Base-by-base conservation (phyloP, 148 eudicot species). In the Rhododendron simsii region DNA sequence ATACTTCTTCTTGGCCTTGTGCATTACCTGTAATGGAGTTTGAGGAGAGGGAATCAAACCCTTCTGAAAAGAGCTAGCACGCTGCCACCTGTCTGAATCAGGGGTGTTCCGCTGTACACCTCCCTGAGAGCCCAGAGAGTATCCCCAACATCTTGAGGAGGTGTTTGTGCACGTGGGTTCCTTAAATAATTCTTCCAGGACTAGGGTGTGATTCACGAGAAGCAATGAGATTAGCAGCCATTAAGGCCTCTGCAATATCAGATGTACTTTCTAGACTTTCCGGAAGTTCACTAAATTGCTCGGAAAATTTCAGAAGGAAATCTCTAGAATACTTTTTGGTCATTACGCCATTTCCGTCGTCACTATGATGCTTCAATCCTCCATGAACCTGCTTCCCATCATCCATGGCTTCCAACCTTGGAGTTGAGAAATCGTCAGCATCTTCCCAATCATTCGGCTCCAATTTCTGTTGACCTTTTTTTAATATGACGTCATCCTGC, bases 391-490 rank as follows among this genome's bases (percentile, higher is more conserved):
- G 83, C 47, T 86, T 87, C 18, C 16, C 86, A 59, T 87, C 78
- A 69, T 89, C 86, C 44, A 89, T 51, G 75, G 90, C 86, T 84
- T 91, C 93, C 88, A 94, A 88, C 87, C 91, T 91, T 9, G 98
- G 95, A 33, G 93, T 86, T 45, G 98, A 93, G 44, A 93, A 87
- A 45, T 98, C 98, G 86, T 95, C 98, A 86, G 96, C 98, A 90
- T 98, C 98, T 92, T 98, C 99, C 99, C 98, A 95, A 80, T 98
- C 98, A 93, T 98, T 98, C 33, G 93, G 92, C 89, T 98, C 99
- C 13, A 84, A 79, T 89, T 94, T 95, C 82, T 88, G 78, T 39
- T 57, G 86, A 78, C 89, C 93, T 59, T 55, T 88, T 82, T 89
- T 69, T 5, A 71, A 77, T 67, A 75, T 86, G 26, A 71, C 2